These are phyloP conservation scores for Exophiala sideris DNA, from an alignment of 2,329 filamentous ascomycete genomes.

Conservation along the genomic window DNA sequence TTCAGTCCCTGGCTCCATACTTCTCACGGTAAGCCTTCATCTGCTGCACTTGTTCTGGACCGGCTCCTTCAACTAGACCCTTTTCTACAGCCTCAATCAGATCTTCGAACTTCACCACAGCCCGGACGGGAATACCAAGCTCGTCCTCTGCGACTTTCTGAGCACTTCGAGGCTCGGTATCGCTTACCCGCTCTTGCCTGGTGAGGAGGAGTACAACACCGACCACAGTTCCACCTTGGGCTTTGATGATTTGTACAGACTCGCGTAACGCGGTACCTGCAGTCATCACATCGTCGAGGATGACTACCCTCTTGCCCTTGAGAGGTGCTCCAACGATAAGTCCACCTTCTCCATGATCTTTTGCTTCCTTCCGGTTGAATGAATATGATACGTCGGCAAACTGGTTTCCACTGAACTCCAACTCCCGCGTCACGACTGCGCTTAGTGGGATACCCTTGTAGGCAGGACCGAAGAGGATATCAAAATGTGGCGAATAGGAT, in stretches of 20 bases:
- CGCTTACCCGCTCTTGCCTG: conserved; percentile 60
- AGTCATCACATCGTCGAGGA: conserved; percentile 96
- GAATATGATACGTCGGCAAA: conserved; percentile 64
- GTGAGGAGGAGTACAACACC: conserved; percentile 88
- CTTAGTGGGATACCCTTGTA: conserved; percentile 98
- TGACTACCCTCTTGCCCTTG: conserved; percentile 78
- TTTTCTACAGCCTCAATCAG: conserved; percentile 63
- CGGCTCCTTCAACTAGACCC: conserved; percentile 54
- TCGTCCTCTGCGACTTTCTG: conserved; percentile 82
- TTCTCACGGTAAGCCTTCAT: conserved; percentile 68
- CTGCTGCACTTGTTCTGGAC: conserved; percentile 60
- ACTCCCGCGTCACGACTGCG: conserved; percentile 69
- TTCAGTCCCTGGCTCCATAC: conserved; percentile 39
- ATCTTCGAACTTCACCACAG: conserved; percentile 81
- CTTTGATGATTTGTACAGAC: conserved; percentile 82
- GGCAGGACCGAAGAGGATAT: conserved; percentile 84
- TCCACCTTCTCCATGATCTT: conserved; percentile 92
- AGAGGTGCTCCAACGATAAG: conserved; percentile 84
- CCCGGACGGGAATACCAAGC: conserved; percentile 76
- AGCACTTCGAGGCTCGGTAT: conserved; percentile 70
- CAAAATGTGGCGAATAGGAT: conserved; percentile 55
- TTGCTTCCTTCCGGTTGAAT: conserved; percentile 95
- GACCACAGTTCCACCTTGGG: conserved; percentile 77
- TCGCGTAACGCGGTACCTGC: conserved; percentile 92
- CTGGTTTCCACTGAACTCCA: conserved; percentile 63